These are phyloP conservation scores for Hypsizygus marmoreus DNA, from an alignment of 768 basidiomycete species.

Conservation along the genomic window DNA sequence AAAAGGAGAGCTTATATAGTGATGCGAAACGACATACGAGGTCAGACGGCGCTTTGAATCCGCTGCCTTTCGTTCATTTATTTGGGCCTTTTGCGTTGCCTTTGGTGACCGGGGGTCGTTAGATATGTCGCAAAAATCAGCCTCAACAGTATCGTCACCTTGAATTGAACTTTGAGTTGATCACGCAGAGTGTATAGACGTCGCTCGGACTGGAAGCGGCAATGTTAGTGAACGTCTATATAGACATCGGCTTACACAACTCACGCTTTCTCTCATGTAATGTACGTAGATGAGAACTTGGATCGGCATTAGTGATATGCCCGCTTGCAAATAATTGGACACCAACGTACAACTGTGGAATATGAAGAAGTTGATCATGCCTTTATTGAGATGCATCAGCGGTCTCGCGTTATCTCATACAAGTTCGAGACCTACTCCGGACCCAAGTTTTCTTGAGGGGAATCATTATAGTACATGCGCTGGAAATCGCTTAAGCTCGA, in stretches of 20 bases:
- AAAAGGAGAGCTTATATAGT: neutral
- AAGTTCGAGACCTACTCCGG: conserved; percentile 36
- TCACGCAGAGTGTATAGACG: conserved; percentile 69
- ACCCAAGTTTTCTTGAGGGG: conserved; percentile 34
- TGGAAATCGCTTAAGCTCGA: conserved; percentile 12
- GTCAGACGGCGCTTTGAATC: conserved; percentile 84
- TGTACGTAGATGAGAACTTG: conserved; percentile 76
- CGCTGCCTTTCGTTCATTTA: conserved; percentile 72
- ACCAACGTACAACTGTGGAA: conserved; percentile 62
- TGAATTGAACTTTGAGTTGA: conserved; percentile 77
- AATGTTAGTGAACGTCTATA: conserved; percentile 24
- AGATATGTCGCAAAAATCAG: neutral
- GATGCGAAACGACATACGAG: conserved; percentile 49
- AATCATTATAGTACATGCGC: conserved; percentile 40
- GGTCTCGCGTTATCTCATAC: too few relatives aligned
- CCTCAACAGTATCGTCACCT: conserved; percentile 25
- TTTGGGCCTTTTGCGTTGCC: conserved; percentile 74
- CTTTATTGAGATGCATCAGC: too few relatives aligned
- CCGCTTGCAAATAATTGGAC: neutral
- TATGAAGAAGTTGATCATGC: conserved; percentile 70
- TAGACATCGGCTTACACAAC: conserved; percentile 16
- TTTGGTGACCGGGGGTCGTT: conserved; percentile 19
- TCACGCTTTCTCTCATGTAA: conserved; percentile 62
- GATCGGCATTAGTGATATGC: conserved; percentile 24
- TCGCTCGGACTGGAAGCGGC: conserved; percentile 57